Evolutionary conservation across 106 monocot genomes (phyloP).

Genomic region (Posidonia australis): DNA sequence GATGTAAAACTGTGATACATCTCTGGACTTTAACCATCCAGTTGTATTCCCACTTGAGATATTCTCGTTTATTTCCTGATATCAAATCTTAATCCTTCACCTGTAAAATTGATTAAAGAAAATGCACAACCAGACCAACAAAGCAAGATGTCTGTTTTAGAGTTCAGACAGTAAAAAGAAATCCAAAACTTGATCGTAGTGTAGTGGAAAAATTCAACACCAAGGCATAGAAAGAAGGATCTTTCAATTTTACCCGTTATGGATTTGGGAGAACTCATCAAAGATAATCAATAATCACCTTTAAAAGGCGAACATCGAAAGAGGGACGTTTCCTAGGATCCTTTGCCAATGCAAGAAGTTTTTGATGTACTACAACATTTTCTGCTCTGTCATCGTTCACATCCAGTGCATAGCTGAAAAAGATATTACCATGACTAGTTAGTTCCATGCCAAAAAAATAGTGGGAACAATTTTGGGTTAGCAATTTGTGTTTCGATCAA

Average conservation of each 20-base stretch:
- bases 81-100: too few species aligned
- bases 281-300: conserved; percentile 26
- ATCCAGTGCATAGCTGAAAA: conserved; percentile 53
- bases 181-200: background rate
- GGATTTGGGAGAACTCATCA: background rate
- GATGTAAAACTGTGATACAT: too few species aligned
- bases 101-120: too few species aligned
- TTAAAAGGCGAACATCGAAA: conserved; percentile 58
- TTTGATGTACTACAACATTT: conserved; percentile 58
- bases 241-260: background rate
- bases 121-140: too few species aligned
- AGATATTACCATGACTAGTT: background rate
- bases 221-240: background rate
- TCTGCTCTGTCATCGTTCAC: conserved; percentile 65
- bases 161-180: background rate
- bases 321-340: conserved; percentile 55
- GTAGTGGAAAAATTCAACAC: background rate
- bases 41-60: too few species aligned
- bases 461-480: too few species aligned
- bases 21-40: too few species aligned
- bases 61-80: too few species aligned
- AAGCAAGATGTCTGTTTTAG: too few species aligned
- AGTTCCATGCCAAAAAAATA: too few species aligned
- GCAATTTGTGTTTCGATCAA: too few species aligned
- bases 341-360: conserved; percentile 56